A percentile compares a stretch with the other conserved stretches of the same genome.
These are phyloP conservation scores for Cardamine resedifolia DNA, from an alignment of 345 rosid genomes.

Conservation along the genomic window DNA sequence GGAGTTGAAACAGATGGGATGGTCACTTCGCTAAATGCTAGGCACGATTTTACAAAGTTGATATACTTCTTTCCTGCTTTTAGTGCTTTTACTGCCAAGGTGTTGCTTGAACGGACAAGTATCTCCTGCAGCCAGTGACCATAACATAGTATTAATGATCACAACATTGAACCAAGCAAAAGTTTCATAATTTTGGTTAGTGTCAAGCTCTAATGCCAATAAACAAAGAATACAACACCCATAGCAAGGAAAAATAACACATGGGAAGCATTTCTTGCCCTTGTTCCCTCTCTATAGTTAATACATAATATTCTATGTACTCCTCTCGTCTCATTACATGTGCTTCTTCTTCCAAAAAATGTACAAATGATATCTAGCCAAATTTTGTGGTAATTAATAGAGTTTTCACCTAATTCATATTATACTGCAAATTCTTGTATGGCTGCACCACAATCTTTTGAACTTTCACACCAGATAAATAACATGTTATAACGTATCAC, in stretches of 20 bases:
- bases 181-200: not conserved
- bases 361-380: not conserved
- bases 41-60: constrained; percentile 70
- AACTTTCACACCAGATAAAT: not conserved
- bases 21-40: constrained; percentile 87
- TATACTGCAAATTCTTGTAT: not conserved
- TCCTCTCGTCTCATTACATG: not conserved
- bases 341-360: not conserved
- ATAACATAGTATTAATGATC: constrained; percentile 18
- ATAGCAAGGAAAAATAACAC: not conserved
- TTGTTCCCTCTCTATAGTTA: not conserved
- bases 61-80: constrained; percentile 49
- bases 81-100: constrained; percentile 62
- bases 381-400: too few relatives aligned
- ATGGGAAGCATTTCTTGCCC: not conserved
- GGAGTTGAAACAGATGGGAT: constrained; percentile 65
- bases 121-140: constrained; percentile 59
- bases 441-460: not conserved
- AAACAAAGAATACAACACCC: not conserved
- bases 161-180: constrained; percentile 8
- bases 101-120: constrained; percentile 80
- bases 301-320: not conserved
- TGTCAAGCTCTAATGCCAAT: constrained; percentile 7
- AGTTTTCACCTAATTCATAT: constrained; percentile 11
- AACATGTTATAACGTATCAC: not conserved